Evolutionary conservation across 805 yeast genomes (phyloP).

Genomic region (Teunomyces lycoperdinae): DNA sequence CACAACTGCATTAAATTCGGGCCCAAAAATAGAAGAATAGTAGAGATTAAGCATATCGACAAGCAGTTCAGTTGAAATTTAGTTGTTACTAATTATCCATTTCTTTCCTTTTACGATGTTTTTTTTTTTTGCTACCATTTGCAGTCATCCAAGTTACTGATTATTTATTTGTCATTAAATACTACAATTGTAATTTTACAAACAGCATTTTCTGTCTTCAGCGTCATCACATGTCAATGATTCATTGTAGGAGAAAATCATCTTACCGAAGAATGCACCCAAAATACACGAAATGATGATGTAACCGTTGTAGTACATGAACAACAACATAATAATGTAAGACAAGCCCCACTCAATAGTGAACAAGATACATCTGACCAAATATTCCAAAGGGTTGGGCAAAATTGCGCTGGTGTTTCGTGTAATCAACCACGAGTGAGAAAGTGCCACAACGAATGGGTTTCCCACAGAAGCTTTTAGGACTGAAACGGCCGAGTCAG

Average conservation of each 20-base stretch:
- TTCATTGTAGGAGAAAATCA: slow-evolving; percentile 49
- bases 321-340: slow-evolving; percentile 65
- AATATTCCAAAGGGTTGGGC: slow-evolving; percentile 50
- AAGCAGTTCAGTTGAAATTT: not conserved
- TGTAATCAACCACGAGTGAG: slow-evolving; percentile 32
- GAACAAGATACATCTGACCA: slow-evolving; percentile 47
- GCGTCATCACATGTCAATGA: slow-evolving; percentile 23
- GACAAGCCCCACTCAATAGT: slow-evolving; percentile 62
- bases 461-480: slow-evolving; percentile 6
- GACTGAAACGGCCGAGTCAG: not conserved
- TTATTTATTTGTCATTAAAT: no score
- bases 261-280: slow-evolving; percentile 59
- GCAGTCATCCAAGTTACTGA: no score
- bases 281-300: slow-evolving; percentile 59
- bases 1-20: slow-evolving; percentile 11
- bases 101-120: not conserved
- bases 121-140: not conserved
- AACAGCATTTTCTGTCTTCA: slow-evolving; percentile 26
- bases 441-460: slow-evolving; percentile 24
- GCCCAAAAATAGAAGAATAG: slow-evolving; percentile 11
- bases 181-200: slow-evolving; percentile 3
- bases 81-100: not conserved
- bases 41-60: slow-evolving; percentile 8
- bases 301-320: slow-evolving; percentile 75
- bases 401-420: slow-evolving; percentile 20